These are phyloP conservation scores for Moniliophthora roreri DNA, from an alignment of 1,284 basidiomycete genomes.

Conservation along the genomic window DNA sequence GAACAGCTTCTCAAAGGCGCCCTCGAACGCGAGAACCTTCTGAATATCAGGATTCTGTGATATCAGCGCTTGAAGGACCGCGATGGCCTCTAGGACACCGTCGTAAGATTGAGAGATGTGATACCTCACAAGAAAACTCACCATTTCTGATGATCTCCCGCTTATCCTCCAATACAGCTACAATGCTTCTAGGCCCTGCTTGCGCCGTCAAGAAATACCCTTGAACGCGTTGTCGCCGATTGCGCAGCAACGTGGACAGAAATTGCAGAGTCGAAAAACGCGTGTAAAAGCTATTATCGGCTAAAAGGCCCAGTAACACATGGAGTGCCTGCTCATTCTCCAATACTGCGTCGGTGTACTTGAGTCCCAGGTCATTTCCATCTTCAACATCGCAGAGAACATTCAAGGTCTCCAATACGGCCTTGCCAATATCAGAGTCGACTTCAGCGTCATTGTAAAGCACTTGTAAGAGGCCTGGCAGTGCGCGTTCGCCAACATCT, in stretches of 20 bases:
- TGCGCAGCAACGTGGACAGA: constrained; percentile 76
- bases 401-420: constrained; percentile 84
- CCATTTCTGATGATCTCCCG: constrained; percentile 85
- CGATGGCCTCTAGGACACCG: constrained; percentile 65
- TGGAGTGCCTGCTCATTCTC: constrained; percentile 73
- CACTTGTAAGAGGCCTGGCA: constrained; percentile 78
- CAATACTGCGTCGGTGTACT: constrained; percentile 73
- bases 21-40: constrained; percentile 96
- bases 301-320: constrained; percentile 77
- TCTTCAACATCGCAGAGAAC: constrained; percentile 70
- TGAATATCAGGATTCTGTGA: constrained; percentile 93
- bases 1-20: constrained; percentile 95
- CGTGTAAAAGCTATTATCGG: constrained; percentile 79
- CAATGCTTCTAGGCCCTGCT: constrained; percentile 70
- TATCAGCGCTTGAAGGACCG: constrained; percentile 81
- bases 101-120: constrained; percentile 1
- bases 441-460: constrained; percentile 85
- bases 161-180: constrained; percentile 77
- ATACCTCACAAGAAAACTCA: constrained; percentile 31
- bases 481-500: constrained; percentile 78
- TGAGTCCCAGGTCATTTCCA: constrained; percentile 67
- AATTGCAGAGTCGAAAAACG: constrained; percentile 88
- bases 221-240: constrained; percentile 82
- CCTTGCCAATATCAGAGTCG: constrained; percentile 89
- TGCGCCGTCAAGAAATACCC: constrained; percentile 85